These are phyloP conservation scores for Cetradonia linearis DNA, from an alignment of 495 filamentous ascomycete species.

Conservation along the genomic window DNA sequence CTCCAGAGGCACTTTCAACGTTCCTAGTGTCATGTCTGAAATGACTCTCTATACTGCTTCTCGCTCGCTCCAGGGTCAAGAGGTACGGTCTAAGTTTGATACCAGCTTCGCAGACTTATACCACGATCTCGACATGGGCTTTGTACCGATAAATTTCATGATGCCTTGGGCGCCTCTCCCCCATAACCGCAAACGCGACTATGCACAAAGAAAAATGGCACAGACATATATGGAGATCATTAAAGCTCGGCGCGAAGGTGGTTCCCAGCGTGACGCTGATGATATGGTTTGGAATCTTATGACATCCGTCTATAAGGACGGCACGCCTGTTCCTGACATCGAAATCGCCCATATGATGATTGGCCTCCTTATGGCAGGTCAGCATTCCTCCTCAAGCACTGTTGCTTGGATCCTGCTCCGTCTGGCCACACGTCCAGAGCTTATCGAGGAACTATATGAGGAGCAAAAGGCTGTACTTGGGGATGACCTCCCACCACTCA, in stretches of 20 bases:
- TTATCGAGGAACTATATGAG: conserved; percentile 64
- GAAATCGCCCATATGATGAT: conserved; percentile 91
- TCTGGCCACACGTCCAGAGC: conserved; percentile 59
- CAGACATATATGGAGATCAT: conserved; percentile 72
- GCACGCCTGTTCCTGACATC: conserved; percentile 57
- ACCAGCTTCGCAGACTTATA: conserved; percentile 62
- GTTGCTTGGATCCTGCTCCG: conserved; percentile 74
- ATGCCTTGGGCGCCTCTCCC: conserved; percentile 80
- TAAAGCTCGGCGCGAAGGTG: conserved; percentile 46
- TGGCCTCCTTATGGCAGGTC: conserved; percentile 78
- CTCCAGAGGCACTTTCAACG: conserved; percentile 51
- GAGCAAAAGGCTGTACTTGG: conserved; percentile 61
- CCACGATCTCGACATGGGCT: conserved; percentile 79
- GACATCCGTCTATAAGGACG: conserved; percentile 67
- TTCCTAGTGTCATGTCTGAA: conserved; percentile 63
- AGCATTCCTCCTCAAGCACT: conserved; percentile 77
- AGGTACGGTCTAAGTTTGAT: conserved; percentile 66
- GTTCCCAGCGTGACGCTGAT: conserved; percentile 38
- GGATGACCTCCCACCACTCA: conserved; percentile 49
- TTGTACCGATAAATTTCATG: conserved; percentile 75
- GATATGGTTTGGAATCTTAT: conserved; percentile 85
- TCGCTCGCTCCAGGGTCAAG: conserved; percentile 68
- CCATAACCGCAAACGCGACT: conserved; percentile 68
- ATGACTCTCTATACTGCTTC: conserved; percentile 80
- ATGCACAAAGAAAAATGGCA: conserved; percentile 63